Conservation (phyloP, 2,329 filamentous ascomycete genomes). For the Pseudocercospora pini-densiflorae region DNA sequence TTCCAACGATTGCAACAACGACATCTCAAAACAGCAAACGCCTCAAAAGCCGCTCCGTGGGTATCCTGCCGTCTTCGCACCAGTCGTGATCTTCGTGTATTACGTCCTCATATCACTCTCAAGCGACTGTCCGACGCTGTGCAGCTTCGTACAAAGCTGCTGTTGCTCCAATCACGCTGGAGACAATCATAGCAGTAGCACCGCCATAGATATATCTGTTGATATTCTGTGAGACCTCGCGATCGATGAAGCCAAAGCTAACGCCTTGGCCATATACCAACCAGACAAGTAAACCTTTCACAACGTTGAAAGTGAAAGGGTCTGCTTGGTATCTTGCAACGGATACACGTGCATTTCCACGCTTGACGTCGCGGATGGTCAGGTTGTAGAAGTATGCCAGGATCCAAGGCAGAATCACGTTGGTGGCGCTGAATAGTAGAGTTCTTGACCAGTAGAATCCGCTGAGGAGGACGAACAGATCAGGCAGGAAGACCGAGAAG, state of each 20-base stretch:
- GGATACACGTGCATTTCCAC: conserved; percentile 37
- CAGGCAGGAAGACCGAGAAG: conserved; percentile 69
- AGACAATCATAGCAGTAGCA: conserved; percentile 71
- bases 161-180: conserved; percentile 69
- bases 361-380: conserved; percentile 61
- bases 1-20: not conserved
- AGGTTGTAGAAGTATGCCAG: conserved; percentile 92
- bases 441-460: conserved; percentile 74
- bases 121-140: conserved; percentile 43
- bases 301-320: conserved; percentile 86
- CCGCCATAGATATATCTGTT: conserved; percentile 71
- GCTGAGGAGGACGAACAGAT: conserved; percentile 79
- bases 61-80: conserved; percentile 2
- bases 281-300: conserved; percentile 81
- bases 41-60: not conserved
- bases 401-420: conserved; percentile 69
- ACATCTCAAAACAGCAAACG: not conserved
- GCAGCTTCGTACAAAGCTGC: conserved; percentile 79
- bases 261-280: conserved; percentile 75
- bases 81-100: not conserved
- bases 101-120: not conserved
- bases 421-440: conserved; percentile 76
- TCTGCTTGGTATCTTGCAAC: conserved; percentile 69
- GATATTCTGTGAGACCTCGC: conserved; percentile 65
- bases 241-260: conserved; percentile 65